Evolutionary conservation across 495 filamentous ascomycete genomes (phyloP).

Genomic region (Diplogelasinospora grovesii): DNA sequence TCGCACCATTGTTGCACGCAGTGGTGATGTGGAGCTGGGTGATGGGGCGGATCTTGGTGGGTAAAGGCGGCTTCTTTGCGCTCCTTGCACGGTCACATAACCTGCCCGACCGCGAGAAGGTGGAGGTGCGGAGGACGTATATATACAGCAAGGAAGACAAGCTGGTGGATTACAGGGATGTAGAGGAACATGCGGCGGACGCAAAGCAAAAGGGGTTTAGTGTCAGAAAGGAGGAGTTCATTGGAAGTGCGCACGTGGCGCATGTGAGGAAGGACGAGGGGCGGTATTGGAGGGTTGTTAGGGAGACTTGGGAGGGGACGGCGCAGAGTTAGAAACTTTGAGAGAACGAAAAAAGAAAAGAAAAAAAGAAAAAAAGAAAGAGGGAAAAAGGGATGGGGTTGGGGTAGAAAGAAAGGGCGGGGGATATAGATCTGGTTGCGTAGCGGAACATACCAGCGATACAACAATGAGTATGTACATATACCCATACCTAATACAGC

Average conservation of each 20-base stretch:
- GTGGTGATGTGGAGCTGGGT: slow-evolving; percentile 22
- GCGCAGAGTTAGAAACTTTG: not conserved
- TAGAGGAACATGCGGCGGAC: slow-evolving; percentile 32
- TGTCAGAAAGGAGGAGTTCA: slow-evolving; percentile 31
- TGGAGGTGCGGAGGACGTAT: slow-evolving; percentile 33
- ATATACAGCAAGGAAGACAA: slow-evolving; percentile 34
- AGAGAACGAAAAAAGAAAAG: not conserved
- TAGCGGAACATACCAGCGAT: too few species aligned
- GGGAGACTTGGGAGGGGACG: slow-evolving; percentile 30
- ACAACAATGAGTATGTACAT: too few species aligned
- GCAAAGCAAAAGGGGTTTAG: slow-evolving; percentile 25
- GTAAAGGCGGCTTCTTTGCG: too few species aligned
- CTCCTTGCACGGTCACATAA: too few species aligned
- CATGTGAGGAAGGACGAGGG: slow-evolving; percentile 30
- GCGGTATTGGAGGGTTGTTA: slow-evolving; percentile 38
- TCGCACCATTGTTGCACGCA: slow-evolving; percentile 23
- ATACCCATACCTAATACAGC: too few species aligned
- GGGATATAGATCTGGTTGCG: too few species aligned
- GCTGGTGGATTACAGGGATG: slow-evolving; percentile 33
- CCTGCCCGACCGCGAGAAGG: too few species aligned
- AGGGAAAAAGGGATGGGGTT: not conserved
- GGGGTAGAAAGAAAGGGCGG: too few species aligned
- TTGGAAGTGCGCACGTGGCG: slow-evolving; percentile 33
- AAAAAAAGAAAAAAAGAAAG: too few species aligned
- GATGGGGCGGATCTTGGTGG: slow-evolving; percentile 3